phyloP scores from a whole-genome alignment of 1,284 basidiomycete species.

The Cutaneotrichosporon spelunceum region DNA sequence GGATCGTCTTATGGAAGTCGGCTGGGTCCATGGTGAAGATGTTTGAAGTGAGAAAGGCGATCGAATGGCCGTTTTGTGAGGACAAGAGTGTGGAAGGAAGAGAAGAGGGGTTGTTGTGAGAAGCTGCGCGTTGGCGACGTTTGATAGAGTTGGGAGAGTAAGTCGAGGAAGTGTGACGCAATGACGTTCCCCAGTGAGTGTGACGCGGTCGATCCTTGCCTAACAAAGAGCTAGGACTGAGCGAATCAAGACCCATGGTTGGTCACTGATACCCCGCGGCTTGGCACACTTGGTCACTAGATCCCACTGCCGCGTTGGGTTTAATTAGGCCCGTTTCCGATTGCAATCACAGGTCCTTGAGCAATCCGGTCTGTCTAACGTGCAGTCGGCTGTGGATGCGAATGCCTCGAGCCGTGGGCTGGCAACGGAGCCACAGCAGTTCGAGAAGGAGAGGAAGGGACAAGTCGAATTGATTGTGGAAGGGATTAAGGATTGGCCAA shows the following conservation, averaged over 20 bases:
- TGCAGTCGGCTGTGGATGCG: not conserved
- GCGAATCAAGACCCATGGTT: conserved; percentile 5
- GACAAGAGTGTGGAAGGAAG: not conserved
- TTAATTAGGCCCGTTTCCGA: not conserved
- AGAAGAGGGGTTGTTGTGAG: not conserved
- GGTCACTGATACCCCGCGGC: not conserved
- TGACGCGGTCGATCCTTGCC: not conserved
- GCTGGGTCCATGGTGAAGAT: conserved; percentile 6
- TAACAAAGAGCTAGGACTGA: not conserved
- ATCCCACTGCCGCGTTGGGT: not conserved
- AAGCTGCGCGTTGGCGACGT: not conserved
- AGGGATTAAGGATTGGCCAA: too few relatives aligned
- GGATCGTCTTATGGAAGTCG: conserved; percentile 4
- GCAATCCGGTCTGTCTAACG: not conserved
- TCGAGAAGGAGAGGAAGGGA: too few relatives aligned
- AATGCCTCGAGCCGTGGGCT: too few relatives aligned
- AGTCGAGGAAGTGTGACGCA: not conserved
- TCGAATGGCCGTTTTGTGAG: not conserved
- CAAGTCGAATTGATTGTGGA: too few relatives aligned
- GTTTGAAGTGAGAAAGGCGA: not conserved
- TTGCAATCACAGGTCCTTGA: not conserved
- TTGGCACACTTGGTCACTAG: too few relatives aligned
- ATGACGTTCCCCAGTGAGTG: not conserved
- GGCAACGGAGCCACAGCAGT: too few relatives aligned
- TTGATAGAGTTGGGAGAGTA: not conserved